phyloP scores from a whole-genome alignment of 1,139 yeast species.

The Yamadazyma trypodendri region DNA sequence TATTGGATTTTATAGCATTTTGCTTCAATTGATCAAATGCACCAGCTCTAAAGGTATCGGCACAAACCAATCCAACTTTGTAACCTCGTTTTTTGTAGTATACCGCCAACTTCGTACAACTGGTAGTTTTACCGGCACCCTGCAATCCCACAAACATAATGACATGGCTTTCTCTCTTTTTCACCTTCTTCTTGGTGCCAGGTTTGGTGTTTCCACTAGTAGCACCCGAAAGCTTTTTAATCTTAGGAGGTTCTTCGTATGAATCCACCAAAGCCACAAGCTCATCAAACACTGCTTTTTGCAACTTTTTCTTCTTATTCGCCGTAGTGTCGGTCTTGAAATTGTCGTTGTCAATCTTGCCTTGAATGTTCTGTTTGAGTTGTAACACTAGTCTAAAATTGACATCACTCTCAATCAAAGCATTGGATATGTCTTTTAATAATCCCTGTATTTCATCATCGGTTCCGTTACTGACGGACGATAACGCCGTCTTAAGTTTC shows the following conservation, averaged over 20 bases:
- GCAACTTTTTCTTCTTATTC: conserved; percentile 75
- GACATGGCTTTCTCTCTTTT: conserved; percentile 43
- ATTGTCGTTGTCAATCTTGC: conserved; percentile 45
- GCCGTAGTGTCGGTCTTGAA: conserved; percentile 49
- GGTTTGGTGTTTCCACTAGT: conserved; percentile 20
- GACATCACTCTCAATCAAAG: conserved; percentile 88
- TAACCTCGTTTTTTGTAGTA: conserved; percentile 92
- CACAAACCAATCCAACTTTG: conserved; percentile 95
- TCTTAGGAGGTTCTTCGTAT: conserved; percentile 70
- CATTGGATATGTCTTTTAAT: conserved; percentile 87
- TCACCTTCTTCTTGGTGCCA: conserved; percentile 19
- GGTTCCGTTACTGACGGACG: conserved; percentile 51
- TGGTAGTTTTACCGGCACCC: conserved; percentile 98
- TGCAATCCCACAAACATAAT: conserved; percentile 98
- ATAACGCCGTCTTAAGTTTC: conserved; percentile 74
- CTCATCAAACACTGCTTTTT: conserved; percentile 92
- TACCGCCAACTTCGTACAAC: conserved; percentile 94
- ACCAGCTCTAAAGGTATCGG: conserved; percentile 99
- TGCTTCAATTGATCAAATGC: conserved; percentile 98
- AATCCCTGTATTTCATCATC: conserved; percentile 47
- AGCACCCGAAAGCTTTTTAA: conserved; percentile 56
- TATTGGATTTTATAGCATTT: conserved; percentile 91
- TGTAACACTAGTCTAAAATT: conserved; percentile 80
- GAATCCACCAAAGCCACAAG: conserved; percentile 79
- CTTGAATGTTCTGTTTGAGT: conserved; percentile 71